Base-by-base conservation (phyloP, 2,329 filamentous ascomycete species). In the Fusarium pininemorale region DNA sequence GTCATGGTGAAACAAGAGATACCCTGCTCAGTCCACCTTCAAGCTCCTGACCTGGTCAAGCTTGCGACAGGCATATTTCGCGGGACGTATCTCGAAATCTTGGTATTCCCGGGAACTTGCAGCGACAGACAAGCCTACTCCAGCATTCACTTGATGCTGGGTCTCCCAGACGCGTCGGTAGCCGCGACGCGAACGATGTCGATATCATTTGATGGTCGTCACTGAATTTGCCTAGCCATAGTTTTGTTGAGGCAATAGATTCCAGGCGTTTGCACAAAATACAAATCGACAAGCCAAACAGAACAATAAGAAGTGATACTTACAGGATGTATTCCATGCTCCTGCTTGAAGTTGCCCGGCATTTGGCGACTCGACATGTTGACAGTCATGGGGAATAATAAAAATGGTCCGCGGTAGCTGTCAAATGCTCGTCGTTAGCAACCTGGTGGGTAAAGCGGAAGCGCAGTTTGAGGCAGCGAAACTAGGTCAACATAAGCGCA, bases 1-100 rank as follows among this genome's bases (percentile, higher is more conserved):
- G 83, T 81, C 81, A 78, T 78, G 82, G 84, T 88, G 87, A 88
- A 88, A 88, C 87, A 85, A 80, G 79, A 82, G 76, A 75, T 81
- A 83, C 85, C 86, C 84, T 87, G 85, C 76, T 84, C 85, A 84
- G 84, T 82, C 84, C 80, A 79, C 79, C 69, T 78, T 74, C 80
- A 78, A 82, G 81, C 48, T 84, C 83, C 81, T 81, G 80, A 80
- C 82, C 80, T 77, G 80, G 84, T 75, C 81, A 84, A 81, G 83
- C 82, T 84, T 85, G 84, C 83, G 82, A 84, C 82, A 82, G 80
- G 81, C 72, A 64, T 73, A 65, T 67, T 74, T 67, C 63, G 50
- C 61, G 70, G 68, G 58, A 67, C 45, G 53, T 50, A 68, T 66
- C 59, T 75, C 54, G 62, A 66, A 64, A 59, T 54, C 39, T 59